Evolutionary conservation across 768 basidiomycete species (phyloP), one percentile per base, ranked within the genome.

Genomic region (Sistotremastrum niveocremeum): DNA sequence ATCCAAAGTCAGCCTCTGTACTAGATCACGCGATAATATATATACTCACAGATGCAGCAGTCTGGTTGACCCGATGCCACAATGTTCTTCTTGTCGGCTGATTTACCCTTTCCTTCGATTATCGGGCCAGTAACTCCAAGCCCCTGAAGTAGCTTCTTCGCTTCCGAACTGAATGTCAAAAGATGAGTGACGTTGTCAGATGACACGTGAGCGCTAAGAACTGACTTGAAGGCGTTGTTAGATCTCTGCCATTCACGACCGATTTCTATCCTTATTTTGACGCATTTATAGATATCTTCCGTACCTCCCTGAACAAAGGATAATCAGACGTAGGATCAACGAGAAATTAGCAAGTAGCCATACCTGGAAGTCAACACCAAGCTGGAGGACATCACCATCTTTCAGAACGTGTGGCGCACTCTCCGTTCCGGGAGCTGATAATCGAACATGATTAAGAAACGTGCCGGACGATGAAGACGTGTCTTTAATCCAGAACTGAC

Each of bases 211-310:
- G 46, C 30, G 48, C 49, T 41, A 35, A 29, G 41, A 30, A 65
- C 72, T 53, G 55, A 77, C 77, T 98, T 99, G 87, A 95, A 99
- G 37, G 80, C 84, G 66, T 97, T 97, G 0, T 80, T 77, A 0
- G 68, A 74, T 2, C 79, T 68, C 61, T 95, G 90, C 94, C 91
- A 97, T 61, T 91, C 91, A 49, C 93, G 66, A 6, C 79, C 78
- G 11, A 97, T 62, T 64, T 99, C 94, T 43, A 97, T 70, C 52
- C 86, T 74, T 60, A 99, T 95, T 75, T 94, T 97, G 49, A 98
- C 88, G 48, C 85, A 88, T 66, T 95, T 84, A 63, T 94, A 97
- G 44, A 94, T 90, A 62, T 97, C 93, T 67, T 97, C 91, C 5
- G 86, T 78, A 0, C 94, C 94, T 5, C 94, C 94, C 20, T 20